A percentile compares a stretch with the other conserved stretches of the same genome.
Evolutionary conservation across 768 basidiomycete genomes (phyloP).

Genomic region (Serendipita vermifera): DNA sequence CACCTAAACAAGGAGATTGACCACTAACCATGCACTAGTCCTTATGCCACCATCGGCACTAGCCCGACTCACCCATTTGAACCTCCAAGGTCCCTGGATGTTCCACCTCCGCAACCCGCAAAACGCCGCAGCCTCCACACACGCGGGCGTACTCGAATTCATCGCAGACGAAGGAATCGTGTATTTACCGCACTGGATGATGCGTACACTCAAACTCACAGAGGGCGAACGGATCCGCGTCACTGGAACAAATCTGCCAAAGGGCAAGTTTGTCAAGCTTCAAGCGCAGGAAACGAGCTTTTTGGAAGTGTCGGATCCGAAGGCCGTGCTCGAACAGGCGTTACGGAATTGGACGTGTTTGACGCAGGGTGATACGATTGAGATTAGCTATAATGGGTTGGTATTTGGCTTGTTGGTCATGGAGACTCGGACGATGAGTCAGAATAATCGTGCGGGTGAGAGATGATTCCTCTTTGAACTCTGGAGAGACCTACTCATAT

Average conservation of each 20-base stretch:
- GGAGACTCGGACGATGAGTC: constrained; percentile 44
- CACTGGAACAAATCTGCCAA: constrained; percentile 73
- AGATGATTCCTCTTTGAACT: too few species aligned
- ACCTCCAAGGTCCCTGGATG: constrained; percentile 88
- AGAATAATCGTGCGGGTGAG: background rate
- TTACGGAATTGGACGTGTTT: constrained; percentile 85
- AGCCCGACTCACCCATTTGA: constrained; percentile 66
- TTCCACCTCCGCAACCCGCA: constrained; percentile 88
- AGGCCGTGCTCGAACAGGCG: constrained; percentile 96
- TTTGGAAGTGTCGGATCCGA: constrained; percentile 92
- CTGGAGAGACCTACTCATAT: too few species aligned
- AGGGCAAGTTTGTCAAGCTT: constrained; percentile 92
- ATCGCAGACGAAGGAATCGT: constrained; percentile 94
- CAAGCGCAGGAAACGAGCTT: constrained; percentile 94
- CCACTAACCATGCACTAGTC: constrained; percentile 35
- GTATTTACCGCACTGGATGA: constrained; percentile 98
- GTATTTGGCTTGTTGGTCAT: constrained; percentile 91
- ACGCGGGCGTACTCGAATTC: constrained; percentile 97
- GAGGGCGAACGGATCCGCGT: constrained; percentile 95
- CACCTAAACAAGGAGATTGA: constrained; percentile 14
- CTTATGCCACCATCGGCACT: constrained; percentile 96
- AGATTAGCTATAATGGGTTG: constrained; percentile 94
- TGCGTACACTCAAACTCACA: constrained; percentile 84
- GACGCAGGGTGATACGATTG: constrained; percentile 93
- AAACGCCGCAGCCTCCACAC: constrained; percentile 73